Base-by-base conservation (phyloP, 768 basidiomycete genomes). In the Terana coerulea region DNA sequence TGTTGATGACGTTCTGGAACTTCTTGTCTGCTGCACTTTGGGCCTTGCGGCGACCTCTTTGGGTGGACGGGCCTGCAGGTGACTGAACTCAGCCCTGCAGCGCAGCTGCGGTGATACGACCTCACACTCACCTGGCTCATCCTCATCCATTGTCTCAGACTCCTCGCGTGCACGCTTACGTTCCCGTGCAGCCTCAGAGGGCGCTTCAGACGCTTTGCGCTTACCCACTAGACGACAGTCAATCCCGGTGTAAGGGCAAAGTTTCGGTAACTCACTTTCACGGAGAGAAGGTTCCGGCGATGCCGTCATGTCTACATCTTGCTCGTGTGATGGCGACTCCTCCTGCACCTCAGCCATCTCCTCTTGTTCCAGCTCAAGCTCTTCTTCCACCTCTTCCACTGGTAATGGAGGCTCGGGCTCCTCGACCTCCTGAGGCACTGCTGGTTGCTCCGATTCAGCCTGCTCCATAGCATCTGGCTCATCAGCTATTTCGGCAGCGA, bases 1-100 rank as follows among this genome's bases (percentile, higher is more conserved):
- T 81, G 50, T 76, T 75, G 45, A 97, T 90, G 33, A 94, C 81
- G 47, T 79, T 83, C 64, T 93, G 88, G 64, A 92, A 92, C 56
- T 87, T 89, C 61, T 81, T 75, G 7, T 64, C 64, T 2, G 48
- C 21, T 22, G 37, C 57, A 2, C 55, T 39, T 19, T 61, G 51
- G 6, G 61, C 60, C 24, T 57, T 61, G 10, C 54, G 56, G 10
- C 64, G 61, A 12, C 65, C 62, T 21, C 58, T 30, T 29, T 43
- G 58, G 3, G 57, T 56, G 3, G 58, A 51, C 3, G 63, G 47
- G 17, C 55, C 62, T 62, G 36, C 9, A 15, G 15, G 17, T 5
- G 11, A 31, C 35, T 7, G 42, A n/a, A n/a, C n/a, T n/a, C n/a
- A n/a, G n/a, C n/a, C n/a, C n/a, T n/a, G n/a, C n/a, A n/a, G 19